Percentiles rank a stretch among this genome's conserved stretches.
These are phyloP conservation scores for Verbena officinalis DNA, from an alignment of 257 asterid species.

Conservation along the genomic window DNA sequence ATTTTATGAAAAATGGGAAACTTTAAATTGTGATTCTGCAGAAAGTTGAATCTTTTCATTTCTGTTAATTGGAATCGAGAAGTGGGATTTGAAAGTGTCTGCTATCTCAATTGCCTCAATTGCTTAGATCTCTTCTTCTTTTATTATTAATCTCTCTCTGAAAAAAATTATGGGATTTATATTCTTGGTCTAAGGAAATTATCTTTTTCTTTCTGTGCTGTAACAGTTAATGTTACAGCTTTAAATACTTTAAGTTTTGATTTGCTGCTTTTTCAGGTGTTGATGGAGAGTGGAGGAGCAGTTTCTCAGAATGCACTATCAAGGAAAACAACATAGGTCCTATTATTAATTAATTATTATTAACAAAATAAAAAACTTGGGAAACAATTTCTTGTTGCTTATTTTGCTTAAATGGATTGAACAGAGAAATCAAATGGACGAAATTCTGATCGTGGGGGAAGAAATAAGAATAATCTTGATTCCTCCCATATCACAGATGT, in stretches of 20 bases:
- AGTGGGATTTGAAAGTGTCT: constrained; percentile 19
- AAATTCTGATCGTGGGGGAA: constrained; percentile 40
- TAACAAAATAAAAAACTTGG: not conserved
- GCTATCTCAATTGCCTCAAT: no score
- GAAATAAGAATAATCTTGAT: constrained; percentile 56
- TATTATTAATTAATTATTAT: constrained; percentile 5
- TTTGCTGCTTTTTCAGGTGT: constrained; percentile 59
- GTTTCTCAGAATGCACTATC: constrained; percentile 55
- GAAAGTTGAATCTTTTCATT: constrained; percentile 14
- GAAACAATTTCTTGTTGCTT: constrained; percentile 9
- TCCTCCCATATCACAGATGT: constrained; percentile 59
- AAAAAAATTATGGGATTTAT: constrained; percentile 4
- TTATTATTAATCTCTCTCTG: constrained; percentile 28
- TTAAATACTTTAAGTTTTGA: constrained; percentile 37
- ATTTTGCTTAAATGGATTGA: constrained; percentile 25
- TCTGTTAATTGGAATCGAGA: constrained; percentile 17
- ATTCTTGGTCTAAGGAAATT: constrained; percentile 13
- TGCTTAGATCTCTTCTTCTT: constrained; percentile 41
- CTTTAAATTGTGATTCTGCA: constrained; percentile 6
- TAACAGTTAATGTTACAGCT: constrained; percentile 45
- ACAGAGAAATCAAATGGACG: constrained; percentile 49
- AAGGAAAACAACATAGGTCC: constrained; percentile 79
- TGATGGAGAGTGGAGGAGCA: constrained; percentile 79
- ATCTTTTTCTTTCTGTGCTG: constrained; percentile 30
- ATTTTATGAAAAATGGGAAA: not conserved